Evolutionary conservation across 495 filamentous ascomycete genomes (phyloP).

Genomic region (Ramalina peruviana): DNA sequence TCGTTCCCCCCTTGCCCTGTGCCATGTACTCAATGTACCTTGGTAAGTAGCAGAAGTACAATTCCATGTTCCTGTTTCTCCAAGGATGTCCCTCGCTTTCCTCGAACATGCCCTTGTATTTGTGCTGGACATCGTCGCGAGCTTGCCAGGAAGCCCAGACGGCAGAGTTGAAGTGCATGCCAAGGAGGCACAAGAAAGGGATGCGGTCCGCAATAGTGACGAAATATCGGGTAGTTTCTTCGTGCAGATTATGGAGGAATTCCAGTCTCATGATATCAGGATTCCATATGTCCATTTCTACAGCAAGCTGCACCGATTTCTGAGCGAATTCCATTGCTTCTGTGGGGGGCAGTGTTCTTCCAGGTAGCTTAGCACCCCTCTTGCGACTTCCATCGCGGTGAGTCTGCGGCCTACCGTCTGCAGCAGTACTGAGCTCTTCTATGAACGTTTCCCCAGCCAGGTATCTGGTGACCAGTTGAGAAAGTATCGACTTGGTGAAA

Average conservation of each 20-base stretch:
- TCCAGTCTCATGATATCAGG: background rate
- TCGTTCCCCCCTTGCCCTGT: background rate
- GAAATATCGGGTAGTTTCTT: background rate
- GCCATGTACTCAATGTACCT: background rate
- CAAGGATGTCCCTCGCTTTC: no score
- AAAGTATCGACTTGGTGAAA: constrained; percentile 24
- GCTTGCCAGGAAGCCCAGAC: no score
- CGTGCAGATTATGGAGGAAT: background rate
- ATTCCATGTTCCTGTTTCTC: background rate
- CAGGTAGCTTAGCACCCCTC: background rate
- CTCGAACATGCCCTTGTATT: no score
- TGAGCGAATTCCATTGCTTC: background rate
- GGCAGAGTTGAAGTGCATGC: no score
- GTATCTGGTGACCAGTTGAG: constrained; percentile 14
- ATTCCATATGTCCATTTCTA: background rate
- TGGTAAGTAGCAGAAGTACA: background rate
- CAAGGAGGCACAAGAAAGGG: no score
- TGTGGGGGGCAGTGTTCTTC: background rate
- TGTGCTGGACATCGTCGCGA: no score
- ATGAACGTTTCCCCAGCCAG: background rate
- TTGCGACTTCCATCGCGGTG: background rate
- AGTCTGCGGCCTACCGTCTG: background rate
- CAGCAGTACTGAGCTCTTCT: background rate
- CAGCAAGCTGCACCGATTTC: no score
- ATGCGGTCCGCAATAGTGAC: no score